Evolutionary conservation across 257 asterid genomes (phyloP), one percentile per base, ranked within the genome.

Genomic region (Solanum pinnatisectum): DNA sequence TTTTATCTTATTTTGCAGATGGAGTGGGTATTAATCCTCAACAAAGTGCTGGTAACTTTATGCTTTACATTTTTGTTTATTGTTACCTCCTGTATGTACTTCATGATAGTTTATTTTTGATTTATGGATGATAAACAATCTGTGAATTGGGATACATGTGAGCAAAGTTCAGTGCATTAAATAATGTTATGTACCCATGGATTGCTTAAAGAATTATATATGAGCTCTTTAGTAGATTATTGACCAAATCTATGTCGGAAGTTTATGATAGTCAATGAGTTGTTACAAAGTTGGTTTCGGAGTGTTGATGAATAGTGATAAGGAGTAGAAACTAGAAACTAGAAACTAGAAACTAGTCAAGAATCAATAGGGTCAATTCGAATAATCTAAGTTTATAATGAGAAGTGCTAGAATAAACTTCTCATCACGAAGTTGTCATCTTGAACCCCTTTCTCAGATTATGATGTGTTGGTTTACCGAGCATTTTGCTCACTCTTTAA

Each of bases 1-100:
- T 83, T 46, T 33, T 8, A 14, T 71, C 71, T 68, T 84, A 25
- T 72, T 35, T 49, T 33, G 85, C 94, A 96, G 99, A 95, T 95
- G 99, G 99, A 86, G 98, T 96, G 59, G 99, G 98, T 90, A 96
- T 96, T 88, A 96, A 94, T 92, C 99, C 98, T 87, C 98, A 96
- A 67, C 99, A 96, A 89, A 95, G 98, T 94, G 99, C 99, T 94
- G 99, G 99, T 96, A 91, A 44, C 87, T 88, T 83, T 14, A 12
- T 23, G 36, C 44, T 86, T 63, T 59, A 16, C 60, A 83, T 37
- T 70, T 22, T 27, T 85, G 40, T 40, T 88, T 83, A 74, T 20
- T 5, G 32, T 49, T 49, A 32, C 70, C 12, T 82, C 23, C 27
- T 60, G 35, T 39, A 5, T 76, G 52, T 15, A 85, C 72, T 35